Percentiles rank a stretch among this genome's conserved stretches.
Evolutionary conservation across 169 alveolate genomes (phyloP).

Genomic region (Eimeria maxima): DNA sequence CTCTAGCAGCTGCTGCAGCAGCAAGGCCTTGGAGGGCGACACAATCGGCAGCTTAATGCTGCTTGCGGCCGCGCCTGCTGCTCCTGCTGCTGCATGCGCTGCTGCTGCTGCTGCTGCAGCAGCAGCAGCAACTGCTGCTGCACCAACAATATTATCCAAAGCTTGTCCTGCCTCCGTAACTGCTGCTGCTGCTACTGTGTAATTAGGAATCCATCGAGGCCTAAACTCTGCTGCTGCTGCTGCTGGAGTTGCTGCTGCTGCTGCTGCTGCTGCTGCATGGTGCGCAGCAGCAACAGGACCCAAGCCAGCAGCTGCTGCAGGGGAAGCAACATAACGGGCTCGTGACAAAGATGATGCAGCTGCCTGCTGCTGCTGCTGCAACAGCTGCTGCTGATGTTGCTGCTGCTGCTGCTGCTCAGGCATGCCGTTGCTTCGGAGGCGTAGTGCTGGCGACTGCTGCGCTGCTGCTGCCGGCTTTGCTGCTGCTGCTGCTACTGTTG

Average conservation of each 20-base stretch:
- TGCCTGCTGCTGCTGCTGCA: background rate
- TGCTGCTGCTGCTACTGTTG: slow-evolving; percentile 47
- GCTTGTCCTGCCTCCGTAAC: slow-evolving; percentile 5
- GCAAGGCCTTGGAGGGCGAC: background rate
- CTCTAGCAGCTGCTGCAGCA: slow-evolving; percentile 58
- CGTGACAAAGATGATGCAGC: slow-evolving; percentile 1
- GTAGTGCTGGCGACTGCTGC: background rate
- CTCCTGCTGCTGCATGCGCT: background rate
- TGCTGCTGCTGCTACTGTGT: slow-evolving; percentile 4
- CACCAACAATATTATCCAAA: background rate
- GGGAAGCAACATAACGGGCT: background rate
- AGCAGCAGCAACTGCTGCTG: slow-evolving; percentile 44
- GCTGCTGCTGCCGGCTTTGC: background rate
- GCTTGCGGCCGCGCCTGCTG: background rate
- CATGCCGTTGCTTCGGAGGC: slow-evolving; percentile 17
- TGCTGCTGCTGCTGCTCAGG: background rate
- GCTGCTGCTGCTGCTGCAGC: slow-evolving; percentile 54
- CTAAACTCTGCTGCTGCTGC: slow-evolving; percentile 2
- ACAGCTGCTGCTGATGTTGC: too few species aligned
- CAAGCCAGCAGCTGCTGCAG: background rate
- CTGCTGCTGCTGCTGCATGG: background rate
- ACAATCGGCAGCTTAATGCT: slow-evolving; percentile 11
- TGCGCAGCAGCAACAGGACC: slow-evolving; percentile 13
- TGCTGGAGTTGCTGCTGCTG: slow-evolving; percentile 28
- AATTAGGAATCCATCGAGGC: slow-evolving; percentile 11